Evolutionary conservation across 2,329 filamentous ascomycete genomes (phyloP), one percentile per base, ranked within the genome.

Genomic region (Hymenotorrendiella dingleyae): DNA sequence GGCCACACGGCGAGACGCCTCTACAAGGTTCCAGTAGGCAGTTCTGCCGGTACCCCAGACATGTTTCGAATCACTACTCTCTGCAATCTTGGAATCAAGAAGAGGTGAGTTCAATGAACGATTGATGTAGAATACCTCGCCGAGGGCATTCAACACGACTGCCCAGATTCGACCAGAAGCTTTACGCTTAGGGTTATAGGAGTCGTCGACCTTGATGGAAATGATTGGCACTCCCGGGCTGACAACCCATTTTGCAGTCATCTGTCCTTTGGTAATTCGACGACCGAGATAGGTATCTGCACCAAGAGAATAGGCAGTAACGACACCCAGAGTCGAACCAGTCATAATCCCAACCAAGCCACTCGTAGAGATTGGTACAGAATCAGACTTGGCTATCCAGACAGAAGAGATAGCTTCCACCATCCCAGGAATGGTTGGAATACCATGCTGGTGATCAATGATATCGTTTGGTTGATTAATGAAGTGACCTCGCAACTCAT

Each of bases 211-310:
- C 33, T 78, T 78, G 47, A 98, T 79, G 1, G 80, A 78, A 41
- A 96, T 76, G 48, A 98, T 93, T 0, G 93, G 93, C 3, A 97
- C 89, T 29, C 93, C 93, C 3, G 93, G 93, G 58, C 88, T 89
- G 10, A 97, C 70, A 8, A 87, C 81, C 91, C 91, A 97, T 53
- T 84, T 85, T 24, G 86, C 86, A 28, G 87, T 94, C 52, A 93
- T 74, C 56, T 94, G 84, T 4, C 89, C 89, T 29, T 79, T 78
- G 27, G 74, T 82, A 78, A 43, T 82, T 75, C 41, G 78, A 72
- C 39, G 78, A 69, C 38, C 82, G 78, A 19, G 77, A 62, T 38
- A 69, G 69, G 58, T 75, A 32, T 62, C 58, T 4, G 49, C 49
- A 19, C 84, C 84, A 1, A 96, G 68, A 16, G 86, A 83, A 65